Base-by-base conservation (phyloP, 441 rosid species). In the Gossypium gossypioides region DNA sequence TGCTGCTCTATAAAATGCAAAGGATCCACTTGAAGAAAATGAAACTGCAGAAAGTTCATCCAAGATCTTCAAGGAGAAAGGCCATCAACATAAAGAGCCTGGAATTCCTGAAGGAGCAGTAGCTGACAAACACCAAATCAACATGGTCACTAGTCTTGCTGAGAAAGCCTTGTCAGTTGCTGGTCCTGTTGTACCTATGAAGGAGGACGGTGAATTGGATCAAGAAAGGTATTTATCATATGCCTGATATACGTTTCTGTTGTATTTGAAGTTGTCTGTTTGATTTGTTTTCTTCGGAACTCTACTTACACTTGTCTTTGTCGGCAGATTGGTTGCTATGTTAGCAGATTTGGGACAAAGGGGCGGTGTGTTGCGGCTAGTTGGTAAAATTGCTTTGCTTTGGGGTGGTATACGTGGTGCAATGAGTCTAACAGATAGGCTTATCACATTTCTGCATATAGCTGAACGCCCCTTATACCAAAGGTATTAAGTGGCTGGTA, bases 401-500 rank as follows among this genome's bases (percentile, higher is more conserved):
- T 95, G 99, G 99, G 99, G 97, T 82, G 99, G 99, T 69, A 80
- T 95, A 75, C 97, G 98, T 51, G 97, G 97, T 78, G 98, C 98
- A 73, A 81, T 89, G 87, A 93, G 98, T 87, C 82, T 93, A 80
- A 93, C 97, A 40, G 92, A 89, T 74, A 89, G 61, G 82, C 91
- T 93, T 72, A 91, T 96, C 81, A 79, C 75, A 4, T 91, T 91
- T 86, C 85, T 93, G 78, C 96, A 0, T 19, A 72, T 96, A 73
- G 92, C 89, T 73, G 94, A 93, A 59, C 90, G 94, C 57, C 96
- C 98, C 62, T 83, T 91, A 71, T 75, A 85, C 78, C 89, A 89
- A 80, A 90, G 99, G 99, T 93, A 82, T 72, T 63, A 46, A 76
- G 42, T 40, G 48, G 19, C 58, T 61, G 22, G 59, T 16, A 42